Base-by-base conservation (phyloP, 2,329 filamentous ascomycete genomes). In the Geosmithia morbida region DNA sequence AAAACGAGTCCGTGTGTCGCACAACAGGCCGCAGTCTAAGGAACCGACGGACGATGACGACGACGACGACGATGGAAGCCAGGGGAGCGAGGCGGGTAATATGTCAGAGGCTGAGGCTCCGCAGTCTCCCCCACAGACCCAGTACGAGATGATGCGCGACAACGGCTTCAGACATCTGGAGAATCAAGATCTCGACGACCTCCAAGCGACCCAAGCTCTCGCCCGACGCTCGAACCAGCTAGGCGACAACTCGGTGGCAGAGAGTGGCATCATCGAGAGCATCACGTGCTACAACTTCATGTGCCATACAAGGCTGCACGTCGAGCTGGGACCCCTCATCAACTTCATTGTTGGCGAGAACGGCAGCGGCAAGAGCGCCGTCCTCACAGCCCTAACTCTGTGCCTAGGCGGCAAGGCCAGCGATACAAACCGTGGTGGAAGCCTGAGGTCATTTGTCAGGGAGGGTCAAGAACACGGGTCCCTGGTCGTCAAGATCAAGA, bases 331-430 rank as follows among this genome's bases (percentile, higher is more conserved):
- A 0, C 92, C 92, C 0, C 70, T 96, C 39, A 94, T 98, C 63
- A 98, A 98, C 64, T 98, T 98, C 65, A 89, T 98, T 51, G 89
- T 96, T 48, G 92, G 92, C 16, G 88, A 95, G 62, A 98, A 98
- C 60, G 92, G 92, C 30, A 97, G 90, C 60, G 92, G 92, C 37
- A 98, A 98, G 68, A 98, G 92, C 61, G 92, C 92, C 2, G 84
- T 97, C 14, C 68, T 98, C 26, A 97, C 92, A 0, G 92, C 88
- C 4, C 78, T 98, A 53, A 95, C 88, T 0, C 73, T 98, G 33
- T 97, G 92, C 58, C 72, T 98, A n/a, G 92, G 92, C 50, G 90
- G 86, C 18, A 97, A 96, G 63, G 89, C 92, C 2, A 87, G 87
- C 48, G 79, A 86, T 16, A 97, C 92, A 3, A 97, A 97, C 58